Base-by-base conservation (phyloP, 768 basidiomycete genomes). In the Lactarius akahatsu region DNA sequence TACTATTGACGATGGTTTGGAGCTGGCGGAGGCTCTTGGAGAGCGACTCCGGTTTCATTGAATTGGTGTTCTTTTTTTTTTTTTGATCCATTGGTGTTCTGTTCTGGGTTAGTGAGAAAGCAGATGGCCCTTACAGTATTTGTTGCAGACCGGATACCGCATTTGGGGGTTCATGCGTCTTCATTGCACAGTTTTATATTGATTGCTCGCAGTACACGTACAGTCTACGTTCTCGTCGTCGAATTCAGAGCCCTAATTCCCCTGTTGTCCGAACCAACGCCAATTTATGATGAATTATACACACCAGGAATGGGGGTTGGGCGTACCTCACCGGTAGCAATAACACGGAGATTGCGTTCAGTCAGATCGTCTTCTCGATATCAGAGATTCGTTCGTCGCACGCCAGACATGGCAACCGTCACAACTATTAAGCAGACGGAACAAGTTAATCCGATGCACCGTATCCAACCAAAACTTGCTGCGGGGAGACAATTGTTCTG, bases 1-100 rank as follows among this genome's bases (percentile, higher is more conserved):
- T 50, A 58, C 65, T 40, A 64, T 57, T 23, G 54, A 72, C 6
- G 73, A 78, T 56, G 73, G 57, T 8, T 56, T 70, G 43, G 70
- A 67, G 41, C 70, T 78, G 23, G 62, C 63, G n/a, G 64, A 67
- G 26, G 59, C 73, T 34, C 66, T 76, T 10, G 77, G 77, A 26
- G 59, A 67, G 38, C 66, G 71, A 55, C 52, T 71, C 56, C 68
- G 69, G 34, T 57, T 69, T 54, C 61, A 69, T 30, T 68, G 52
- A 68, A 28, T 15, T 23, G 5, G 45, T 30, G 18, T 62, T 43
- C 40, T 13, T 50, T 26, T 7, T n/a, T 30, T 30, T 30, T 30
- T 30, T 30, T 30, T 30, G 30, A 30, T 30, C 30, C 30, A 26
- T 15, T 23, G 11, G 45, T 30, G 18, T 62, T 43, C 59, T 16